A percentile compares a stretch with the other conserved stretches of the same genome.
Evolutionary conservation across 352 stramenopile species (phyloP).

Genomic region (Vaucheria bursata): DNA sequence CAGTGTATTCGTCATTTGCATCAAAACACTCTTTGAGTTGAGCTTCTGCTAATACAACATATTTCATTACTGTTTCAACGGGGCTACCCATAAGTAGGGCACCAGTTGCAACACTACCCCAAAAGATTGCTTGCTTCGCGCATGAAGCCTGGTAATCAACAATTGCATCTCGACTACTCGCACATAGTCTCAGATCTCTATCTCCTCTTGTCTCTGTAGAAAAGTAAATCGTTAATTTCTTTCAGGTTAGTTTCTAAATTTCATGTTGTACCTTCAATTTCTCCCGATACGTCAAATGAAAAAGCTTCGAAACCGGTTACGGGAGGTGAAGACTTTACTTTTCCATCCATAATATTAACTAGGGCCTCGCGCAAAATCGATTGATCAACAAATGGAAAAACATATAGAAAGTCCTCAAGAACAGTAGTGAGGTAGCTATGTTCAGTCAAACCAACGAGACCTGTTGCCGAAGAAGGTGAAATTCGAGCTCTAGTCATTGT

Average conservation of each 20-base stretch:
- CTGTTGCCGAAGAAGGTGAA: background rate
- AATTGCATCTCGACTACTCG: background rate
- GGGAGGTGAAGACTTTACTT: background rate
- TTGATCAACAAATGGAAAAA: constrained; percentile 2
- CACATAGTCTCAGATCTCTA: background rate
- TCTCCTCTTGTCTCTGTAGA: background rate
- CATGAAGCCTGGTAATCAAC: background rate
- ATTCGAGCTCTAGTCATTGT: background rate
- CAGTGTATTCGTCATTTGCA: constrained; percentile 6
- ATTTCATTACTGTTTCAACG: background rate
- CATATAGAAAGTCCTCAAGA: constrained; percentile 5
- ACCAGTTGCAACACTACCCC: background rate
- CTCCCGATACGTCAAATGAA: background rate
- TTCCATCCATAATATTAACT: background rate
- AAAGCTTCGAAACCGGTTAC: background rate
- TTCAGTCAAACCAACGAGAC: background rate
- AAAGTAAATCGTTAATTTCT: too few relatives aligned
- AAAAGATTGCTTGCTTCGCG: constrained; percentile 5
- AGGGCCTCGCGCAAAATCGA: background rate
- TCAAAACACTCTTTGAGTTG: constrained; percentile 9
- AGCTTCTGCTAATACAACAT: background rate
- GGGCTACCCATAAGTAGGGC: background rate
- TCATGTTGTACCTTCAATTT: too few relatives aligned
- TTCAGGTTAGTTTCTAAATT: too few relatives aligned
- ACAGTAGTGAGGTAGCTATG: constrained; percentile 5